Evolutionary conservation across 1,139 yeast genomes (phyloP).

Genomic region (Pichia sp.): DNA sequence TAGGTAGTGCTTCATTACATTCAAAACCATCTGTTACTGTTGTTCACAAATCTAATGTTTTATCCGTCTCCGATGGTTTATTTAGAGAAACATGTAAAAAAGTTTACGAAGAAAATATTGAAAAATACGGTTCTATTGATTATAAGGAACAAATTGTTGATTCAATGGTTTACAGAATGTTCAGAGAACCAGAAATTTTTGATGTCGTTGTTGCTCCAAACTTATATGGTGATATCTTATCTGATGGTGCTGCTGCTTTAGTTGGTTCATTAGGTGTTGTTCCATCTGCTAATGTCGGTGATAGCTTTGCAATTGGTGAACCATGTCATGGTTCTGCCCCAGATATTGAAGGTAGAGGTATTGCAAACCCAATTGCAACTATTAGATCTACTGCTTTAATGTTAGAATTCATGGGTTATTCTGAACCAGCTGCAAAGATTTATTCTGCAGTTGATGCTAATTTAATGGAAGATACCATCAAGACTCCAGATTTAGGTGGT

Average conservation of each 20-base stretch:
- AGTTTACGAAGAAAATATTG: constrained; percentile 63
- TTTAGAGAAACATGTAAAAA: constrained; percentile 88
- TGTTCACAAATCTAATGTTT: constrained; percentile 93
- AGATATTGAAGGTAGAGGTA: constrained; percentile 91
- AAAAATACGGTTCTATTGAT: constrained; percentile 48
- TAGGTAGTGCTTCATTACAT: constrained; percentile 52
- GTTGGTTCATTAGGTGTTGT: constrained; percentile 98
- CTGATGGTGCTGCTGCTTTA: constrained; percentile 98
- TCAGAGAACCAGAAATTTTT: constrained; percentile 94
- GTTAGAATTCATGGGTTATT: constrained; percentile 93
- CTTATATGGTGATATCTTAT: constrained; percentile 92
- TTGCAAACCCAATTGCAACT: constrained; percentile 95
- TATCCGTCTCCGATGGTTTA: constrained; percentile 88
- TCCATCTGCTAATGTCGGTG: constrained; percentile 97
- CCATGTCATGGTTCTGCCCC: constrained; percentile 99
- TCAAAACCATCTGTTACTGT: constrained; percentile 71
- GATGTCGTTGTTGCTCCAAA: constrained; percentile 99
- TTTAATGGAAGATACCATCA: constrained; percentile 70
- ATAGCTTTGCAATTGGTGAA: constrained; percentile 92
- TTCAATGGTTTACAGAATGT: constrained; percentile 98
- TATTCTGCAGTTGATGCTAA: constrained; percentile 94
- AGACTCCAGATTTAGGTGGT: constrained; percentile 96
- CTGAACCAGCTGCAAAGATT: constrained; percentile 85
- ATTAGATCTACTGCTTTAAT: constrained; percentile 95
- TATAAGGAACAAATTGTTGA: constrained; percentile 96